Conservation (phyloP, 495 filamentous ascomycete genomes). For the Trypethelium eluteriae region DNA sequence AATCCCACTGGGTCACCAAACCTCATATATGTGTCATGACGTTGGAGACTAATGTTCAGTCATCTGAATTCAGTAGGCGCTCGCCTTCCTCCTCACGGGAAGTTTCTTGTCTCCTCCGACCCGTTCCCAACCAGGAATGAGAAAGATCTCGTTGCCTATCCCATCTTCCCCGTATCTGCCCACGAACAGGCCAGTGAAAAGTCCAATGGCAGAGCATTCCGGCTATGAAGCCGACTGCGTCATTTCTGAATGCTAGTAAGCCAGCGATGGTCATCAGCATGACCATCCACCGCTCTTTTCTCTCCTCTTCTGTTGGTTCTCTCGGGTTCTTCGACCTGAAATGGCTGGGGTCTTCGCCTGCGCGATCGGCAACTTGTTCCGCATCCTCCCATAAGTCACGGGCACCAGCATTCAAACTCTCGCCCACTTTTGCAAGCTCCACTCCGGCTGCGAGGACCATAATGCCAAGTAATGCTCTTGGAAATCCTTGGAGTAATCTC, state of each 20-base stretch:
- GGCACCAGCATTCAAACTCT: constrained; percentile 67
- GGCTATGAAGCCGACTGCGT: constrained; percentile 75
- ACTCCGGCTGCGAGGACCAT: constrained; percentile 85
- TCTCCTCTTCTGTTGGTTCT: constrained; percentile 51
- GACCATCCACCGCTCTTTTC: constrained; percentile 66
- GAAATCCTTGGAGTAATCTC: constrained; percentile 60
- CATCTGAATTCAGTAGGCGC: neutral
- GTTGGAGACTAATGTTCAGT: neutral
- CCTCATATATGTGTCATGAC: too few species aligned
- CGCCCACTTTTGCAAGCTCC: constrained; percentile 76
- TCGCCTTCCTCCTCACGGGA: constrained; percentile 4
- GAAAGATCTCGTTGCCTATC: constrained; percentile 17
- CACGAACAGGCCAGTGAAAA: constrained; percentile 31
- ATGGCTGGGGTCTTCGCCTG: constrained; percentile 18
- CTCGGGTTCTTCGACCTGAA: constrained; percentile 16
- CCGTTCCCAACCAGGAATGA: neutral
- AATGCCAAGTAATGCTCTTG: constrained; percentile 64
- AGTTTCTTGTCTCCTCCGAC: neutral
- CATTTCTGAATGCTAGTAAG: constrained; percentile 80
- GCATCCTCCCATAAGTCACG: constrained; percentile 47
- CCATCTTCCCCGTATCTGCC: constrained; percentile 24
- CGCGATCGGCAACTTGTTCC: constrained; percentile 34
- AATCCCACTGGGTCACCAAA: too few species aligned
- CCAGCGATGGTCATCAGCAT: constrained; percentile 81
- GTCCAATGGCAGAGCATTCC: constrained; percentile 65